A percentile compares a stretch with the other conserved stretches of the same genome.
These are phyloP conservation scores for Austroboletus eburneus DNA, from an alignment of 768 basidiomycete species.

Conservation along the genomic window DNA sequence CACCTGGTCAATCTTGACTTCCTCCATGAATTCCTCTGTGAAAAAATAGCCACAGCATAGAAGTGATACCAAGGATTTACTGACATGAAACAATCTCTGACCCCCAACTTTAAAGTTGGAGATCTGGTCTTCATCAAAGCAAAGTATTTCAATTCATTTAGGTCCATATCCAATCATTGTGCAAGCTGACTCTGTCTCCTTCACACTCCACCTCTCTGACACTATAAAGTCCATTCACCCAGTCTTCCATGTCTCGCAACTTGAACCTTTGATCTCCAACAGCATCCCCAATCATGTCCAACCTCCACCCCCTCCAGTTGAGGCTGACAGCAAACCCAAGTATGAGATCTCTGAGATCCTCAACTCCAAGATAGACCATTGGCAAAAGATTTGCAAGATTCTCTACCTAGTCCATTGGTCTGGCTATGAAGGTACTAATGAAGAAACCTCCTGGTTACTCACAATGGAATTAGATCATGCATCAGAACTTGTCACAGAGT, in stretches of 20 bases:
- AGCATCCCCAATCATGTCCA: background rate
- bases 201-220: background rate
- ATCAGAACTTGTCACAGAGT: no score
- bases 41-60: background rate
- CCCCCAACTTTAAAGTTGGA: background rate
- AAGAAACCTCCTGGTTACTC: no score
- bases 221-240: background rate
- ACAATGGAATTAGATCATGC: no score
- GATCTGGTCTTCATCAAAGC: background rate
- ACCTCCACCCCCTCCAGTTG: background rate
- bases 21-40: background rate
- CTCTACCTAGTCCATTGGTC: no score
- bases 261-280: background rate
- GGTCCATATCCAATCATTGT: background rate
- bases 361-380: background rate
- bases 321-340: background rate
- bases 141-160: background rate
- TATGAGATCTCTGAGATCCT: background rate
- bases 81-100: background rate
- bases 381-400: no score
- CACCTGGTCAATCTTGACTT: background rate
- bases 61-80: background rate
- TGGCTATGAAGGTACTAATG: no score
- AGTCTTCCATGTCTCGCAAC: background rate
- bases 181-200: background rate